These are phyloP conservation scores for Cantharellus anzutake DNA, from an alignment of 768 basidiomycete species.

Conservation along the genomic window DNA sequence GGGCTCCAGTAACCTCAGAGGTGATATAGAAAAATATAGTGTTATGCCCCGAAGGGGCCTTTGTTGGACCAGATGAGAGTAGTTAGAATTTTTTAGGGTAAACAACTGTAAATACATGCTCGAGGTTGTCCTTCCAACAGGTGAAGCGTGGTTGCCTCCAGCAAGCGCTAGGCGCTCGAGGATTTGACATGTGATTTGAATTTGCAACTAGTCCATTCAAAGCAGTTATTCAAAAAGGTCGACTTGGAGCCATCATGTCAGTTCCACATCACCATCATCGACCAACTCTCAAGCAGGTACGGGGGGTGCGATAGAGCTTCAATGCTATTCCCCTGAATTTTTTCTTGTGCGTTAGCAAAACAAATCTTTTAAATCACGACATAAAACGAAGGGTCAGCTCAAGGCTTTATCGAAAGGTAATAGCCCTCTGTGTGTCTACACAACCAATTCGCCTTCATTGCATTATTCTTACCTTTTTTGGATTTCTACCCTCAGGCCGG, in stretches of 20 bases:
- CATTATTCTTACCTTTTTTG: not conserved
- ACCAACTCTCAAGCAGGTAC: slow-evolving; percentile 70
- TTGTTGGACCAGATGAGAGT: too few relatives aligned
- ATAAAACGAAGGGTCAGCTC: slow-evolving; percentile 67
- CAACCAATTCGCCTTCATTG: not conserved
- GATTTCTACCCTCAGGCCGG: slow-evolving; percentile 13
- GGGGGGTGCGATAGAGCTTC: slow-evolving; percentile 10
- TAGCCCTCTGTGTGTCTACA: slow-evolving; percentile 1
- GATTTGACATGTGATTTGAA: too few relatives aligned
- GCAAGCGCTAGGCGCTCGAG: slow-evolving; percentile 5
- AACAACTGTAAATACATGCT: too few relatives aligned
- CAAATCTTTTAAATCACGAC: slow-evolving; percentile 83
- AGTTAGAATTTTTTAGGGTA: too few relatives aligned
- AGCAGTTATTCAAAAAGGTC: too few relatives aligned
- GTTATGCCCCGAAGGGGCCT: too few relatives aligned
- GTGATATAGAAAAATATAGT: too few relatives aligned
- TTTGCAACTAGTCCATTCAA: too few relatives aligned
- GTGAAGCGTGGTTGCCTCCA: too few relatives aligned
- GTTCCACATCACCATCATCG: slow-evolving; percentile 38
- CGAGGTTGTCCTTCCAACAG: too few relatives aligned
- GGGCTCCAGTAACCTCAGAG: too few relatives aligned
- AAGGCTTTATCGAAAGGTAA: slow-evolving; percentile 74
- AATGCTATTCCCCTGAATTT: slow-evolving; percentile 1
- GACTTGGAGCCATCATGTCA: too few relatives aligned
- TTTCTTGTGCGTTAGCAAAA: slow-evolving; percentile 37